Evolutionary conservation across 208 protist species (phyloP), one percentile per base, ranked within the genome.

Genomic region (Acanthamoeba healyi): DNA sequence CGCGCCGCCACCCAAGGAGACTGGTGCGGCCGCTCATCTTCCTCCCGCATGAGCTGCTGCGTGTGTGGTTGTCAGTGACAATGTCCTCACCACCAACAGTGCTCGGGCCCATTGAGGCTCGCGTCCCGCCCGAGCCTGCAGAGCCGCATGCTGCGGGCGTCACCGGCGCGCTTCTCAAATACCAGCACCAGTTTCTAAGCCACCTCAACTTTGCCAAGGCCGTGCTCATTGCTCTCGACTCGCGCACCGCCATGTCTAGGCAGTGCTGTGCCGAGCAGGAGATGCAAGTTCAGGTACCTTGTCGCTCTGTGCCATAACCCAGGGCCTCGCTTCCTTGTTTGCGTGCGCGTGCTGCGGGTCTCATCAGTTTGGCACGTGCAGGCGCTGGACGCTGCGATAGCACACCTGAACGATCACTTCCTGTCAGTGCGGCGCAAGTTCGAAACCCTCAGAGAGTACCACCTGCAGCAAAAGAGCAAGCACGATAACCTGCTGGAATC

Each of bases 141-240:
- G 36, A n/a, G 32, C 32, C 54, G 22, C 22, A 32, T 24, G 54
- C 49, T 24, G 29, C 58, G 14, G 58, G 82, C 34, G 32, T 40
- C 36, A 34, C 29, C 9, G 82, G 82, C n/a, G 32, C 58, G 24
- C 82, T 90, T 12, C 54, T 44, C 22, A 42, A 61, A 32, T 90
- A 90, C 54, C 82, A 90, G 24, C 82, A 67, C 58, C 49, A 90
- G 49, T 90, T 90, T 29, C 49, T 38, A n/a, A 22, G 58, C 54
- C 82, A 90, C 54, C 58, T 42, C n/a, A 90, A 90, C 58, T 38
- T 90, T 46, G 49, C 82, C 82, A 90, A 90, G 49, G 82, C 51
- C n/a, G 82, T 90, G 22, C 58, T 90, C 54, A 38, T 44, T 19
- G 82, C 82, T 44, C 17, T 90, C 12, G 82, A 90, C n/a, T 38